Evolutionary conservation across 129 eudicot species (phyloP).

Genomic region (Escallonia herrerae): DNA sequence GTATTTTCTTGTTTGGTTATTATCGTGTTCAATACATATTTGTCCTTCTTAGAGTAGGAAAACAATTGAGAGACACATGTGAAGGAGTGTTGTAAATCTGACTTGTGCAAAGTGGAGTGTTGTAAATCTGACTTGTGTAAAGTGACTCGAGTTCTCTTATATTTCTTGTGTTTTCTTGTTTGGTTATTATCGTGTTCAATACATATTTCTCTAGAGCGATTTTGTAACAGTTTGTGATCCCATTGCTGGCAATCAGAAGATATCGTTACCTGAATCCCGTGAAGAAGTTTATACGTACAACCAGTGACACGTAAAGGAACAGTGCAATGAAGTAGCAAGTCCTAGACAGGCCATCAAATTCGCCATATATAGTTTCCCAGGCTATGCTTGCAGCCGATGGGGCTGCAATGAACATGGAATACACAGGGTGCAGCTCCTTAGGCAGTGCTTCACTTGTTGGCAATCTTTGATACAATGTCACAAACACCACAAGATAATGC

Average conservation of each 20-base stretch:
- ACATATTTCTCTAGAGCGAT: too few species aligned
- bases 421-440: slow-evolving; percentile 91
- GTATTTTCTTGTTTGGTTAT: too few species aligned
- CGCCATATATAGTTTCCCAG: slow-evolving; percentile 78
- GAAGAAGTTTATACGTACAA: slow-evolving; percentile 87
- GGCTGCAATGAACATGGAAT: slow-evolving; percentile 90
- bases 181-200: too few species aligned
- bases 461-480: slow-evolving; percentile 78
- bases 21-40: too few species aligned
- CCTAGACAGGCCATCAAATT: slow-evolving; percentile 73
- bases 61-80: too few species aligned
- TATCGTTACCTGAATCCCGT: slow-evolving; percentile 61
- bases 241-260: neutral
- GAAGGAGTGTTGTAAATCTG: too few species aligned
- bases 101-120: too few species aligned
- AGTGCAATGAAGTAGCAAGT: slow-evolving; percentile 87
- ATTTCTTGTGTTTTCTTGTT: too few species aligned
- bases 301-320: slow-evolving; percentile 67
- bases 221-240: too few species aligned
- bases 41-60: too few species aligned
- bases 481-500: slow-evolving; percentile 85
- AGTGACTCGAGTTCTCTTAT: too few species aligned
- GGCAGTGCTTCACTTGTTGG: slow-evolving; percentile 93
- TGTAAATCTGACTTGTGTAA: too few species aligned
- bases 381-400: slow-evolving; percentile 96